phyloP scores from a whole-genome alignment of 371 early-diverging fungal species.

The Mucor plumbeus region DNA sequence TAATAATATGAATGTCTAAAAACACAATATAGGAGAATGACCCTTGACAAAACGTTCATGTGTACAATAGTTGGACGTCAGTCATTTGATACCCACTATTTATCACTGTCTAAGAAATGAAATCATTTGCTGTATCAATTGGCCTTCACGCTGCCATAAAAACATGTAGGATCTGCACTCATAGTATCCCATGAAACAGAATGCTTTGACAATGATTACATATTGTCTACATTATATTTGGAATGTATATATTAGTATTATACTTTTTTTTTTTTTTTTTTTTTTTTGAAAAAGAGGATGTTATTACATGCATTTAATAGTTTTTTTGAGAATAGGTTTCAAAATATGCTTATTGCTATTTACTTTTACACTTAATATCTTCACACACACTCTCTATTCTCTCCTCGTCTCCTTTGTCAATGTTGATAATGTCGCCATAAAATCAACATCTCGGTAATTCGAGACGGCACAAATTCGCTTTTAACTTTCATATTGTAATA shows the following conservation, averaged over 20 bases:
- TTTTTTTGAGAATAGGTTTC: background rate
- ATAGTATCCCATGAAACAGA: background rate
- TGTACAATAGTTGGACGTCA: background rate
- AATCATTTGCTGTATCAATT: constrained; percentile 1
- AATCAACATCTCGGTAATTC: constrained; percentile 1
- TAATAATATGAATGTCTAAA: background rate
- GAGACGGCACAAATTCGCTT: constrained; percentile 1
- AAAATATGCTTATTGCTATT: background rate
- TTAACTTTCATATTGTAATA: constrained; percentile 5
- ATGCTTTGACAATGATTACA: too few species aligned
- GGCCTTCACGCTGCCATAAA: background rate
- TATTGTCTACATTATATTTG: too few species aligned
- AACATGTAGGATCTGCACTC: too few species aligned
- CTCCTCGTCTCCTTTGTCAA: background rate
- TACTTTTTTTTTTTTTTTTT: too few species aligned
- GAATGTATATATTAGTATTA: background rate
- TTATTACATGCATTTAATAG: background rate
- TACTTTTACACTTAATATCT: background rate
- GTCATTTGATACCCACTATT: background rate
- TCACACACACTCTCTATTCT: too few species aligned
- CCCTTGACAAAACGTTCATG: background rate
- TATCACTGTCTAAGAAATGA: background rate
- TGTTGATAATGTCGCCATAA: background rate
- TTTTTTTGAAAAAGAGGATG: background rate
- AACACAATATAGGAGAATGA: too few species aligned